Evolutionary conservation across 192 early-diverging fungal species (phyloP).

Genomic region (Backusella morwellensis): DNA sequence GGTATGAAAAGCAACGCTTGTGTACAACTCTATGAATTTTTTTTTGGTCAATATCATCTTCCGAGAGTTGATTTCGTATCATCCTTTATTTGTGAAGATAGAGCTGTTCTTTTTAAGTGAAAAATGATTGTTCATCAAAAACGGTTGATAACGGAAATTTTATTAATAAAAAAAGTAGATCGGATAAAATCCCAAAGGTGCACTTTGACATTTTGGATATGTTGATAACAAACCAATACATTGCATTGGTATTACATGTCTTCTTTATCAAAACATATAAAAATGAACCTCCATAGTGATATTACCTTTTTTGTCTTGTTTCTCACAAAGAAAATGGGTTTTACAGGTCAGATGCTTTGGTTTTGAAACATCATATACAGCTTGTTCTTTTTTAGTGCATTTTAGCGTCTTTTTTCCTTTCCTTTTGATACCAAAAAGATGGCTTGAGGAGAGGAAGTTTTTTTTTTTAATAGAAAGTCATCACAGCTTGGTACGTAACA

Average conservation of each 20-base stretch:
- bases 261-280: not conserved
- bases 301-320: not conserved
- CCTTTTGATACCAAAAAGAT: too few species aligned
- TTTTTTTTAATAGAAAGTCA: too few species aligned
- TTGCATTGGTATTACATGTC: not conserved
- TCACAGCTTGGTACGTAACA: too few species aligned
- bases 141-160: not conserved
- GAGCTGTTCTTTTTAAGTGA: not conserved
- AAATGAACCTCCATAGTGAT: not conserved
- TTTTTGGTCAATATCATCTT: not conserved
- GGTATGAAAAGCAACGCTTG: not conserved
- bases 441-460: too few species aligned
- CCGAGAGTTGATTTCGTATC: not conserved
- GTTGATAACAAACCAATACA: not conserved
- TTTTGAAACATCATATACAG: not conserved
- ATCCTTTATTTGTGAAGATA: not conserved
- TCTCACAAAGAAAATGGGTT: too few species aligned
- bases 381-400: too few species aligned
- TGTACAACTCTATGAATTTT: not conserved
- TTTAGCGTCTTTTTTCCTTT: too few species aligned
- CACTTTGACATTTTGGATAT: not conserved
- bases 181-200: not conserved
- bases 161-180: not conserved
- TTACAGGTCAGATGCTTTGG: not conserved
- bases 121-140: not conserved